Evolutionary conservation across 352 stramenopile species (phyloP).

Genomic region (Phytophthora citrophthora): DNA sequence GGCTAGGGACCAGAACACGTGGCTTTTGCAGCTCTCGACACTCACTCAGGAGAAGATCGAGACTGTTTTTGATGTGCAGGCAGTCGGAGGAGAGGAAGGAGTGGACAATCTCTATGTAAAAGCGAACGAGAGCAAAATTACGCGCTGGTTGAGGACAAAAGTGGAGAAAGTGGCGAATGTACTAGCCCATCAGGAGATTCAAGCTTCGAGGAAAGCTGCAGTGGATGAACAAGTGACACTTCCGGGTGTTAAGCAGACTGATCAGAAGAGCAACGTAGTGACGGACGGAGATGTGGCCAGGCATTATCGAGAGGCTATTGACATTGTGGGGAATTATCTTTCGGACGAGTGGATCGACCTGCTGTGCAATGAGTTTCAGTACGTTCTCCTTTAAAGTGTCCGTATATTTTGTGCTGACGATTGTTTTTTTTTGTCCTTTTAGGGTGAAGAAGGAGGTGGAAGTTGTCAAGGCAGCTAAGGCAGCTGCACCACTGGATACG

Average conservation of each 20-base stretch:
- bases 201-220: conserved; percentile 22
- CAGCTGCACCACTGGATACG: conserved; percentile 32
- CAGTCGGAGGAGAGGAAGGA: conserved; percentile 38
- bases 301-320: conserved; percentile 56
- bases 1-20: conserved; percentile 52
- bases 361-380: conserved; percentile 66
- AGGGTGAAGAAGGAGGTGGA: conserved; percentile 41
- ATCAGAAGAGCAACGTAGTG: background rate
- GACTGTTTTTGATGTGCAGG: conserved; percentile 64
- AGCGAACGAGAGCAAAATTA: conserved; percentile 57
- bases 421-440: background rate
- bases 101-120: conserved; percentile 69
- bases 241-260: conserved; percentile 15
- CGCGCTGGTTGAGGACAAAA: conserved; percentile 60
- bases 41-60: conserved; percentile 42
- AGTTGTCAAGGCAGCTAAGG: conserved; percentile 15
- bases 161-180: conserved; percentile 51
- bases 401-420: background rate
- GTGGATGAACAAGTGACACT: conserved; percentile 52
- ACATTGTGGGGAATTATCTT: conserved; percentile 67
- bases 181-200: conserved; percentile 43
- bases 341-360: conserved; percentile 46
- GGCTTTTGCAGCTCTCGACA: conserved; percentile 54
- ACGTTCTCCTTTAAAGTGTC: conserved; percentile 15
- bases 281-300: conserved; percentile 24